Evolutionary conservation across 345 rosid species (phyloP), one percentile per base, ranked within the genome.

Genomic region (Eucalyptus polybractea): DNA sequence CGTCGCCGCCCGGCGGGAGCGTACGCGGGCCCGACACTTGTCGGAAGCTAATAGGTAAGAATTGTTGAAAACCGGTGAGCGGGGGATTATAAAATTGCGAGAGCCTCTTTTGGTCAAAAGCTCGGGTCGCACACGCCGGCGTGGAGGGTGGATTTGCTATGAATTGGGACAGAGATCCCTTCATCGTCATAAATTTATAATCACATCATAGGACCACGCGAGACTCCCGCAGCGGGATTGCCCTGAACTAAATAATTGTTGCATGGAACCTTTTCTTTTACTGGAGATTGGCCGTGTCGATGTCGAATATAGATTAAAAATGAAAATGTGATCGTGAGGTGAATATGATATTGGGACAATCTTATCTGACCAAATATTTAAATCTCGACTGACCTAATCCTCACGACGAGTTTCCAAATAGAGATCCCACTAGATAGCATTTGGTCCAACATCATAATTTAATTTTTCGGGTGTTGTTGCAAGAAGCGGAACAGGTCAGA

Each of bases 401-500:
- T 29, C 8, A 2, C 0, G 4, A 62, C 1, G 17, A 60, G 69
- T 13, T 29, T 13, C 69, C 6, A 6, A 29, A 62, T 62, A 62
- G 17, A 29, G 69, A 62, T 6, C 14, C 8, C 16, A 29, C 33
- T 13, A 7, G 4, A 12, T 29, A 29, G 0, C 8, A 27, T 13
- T 6, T 27, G 69, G 8, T 29, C 33, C 17, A 1, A 13, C 31
- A 6, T 29, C 16, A 29, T 27, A 6, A 27, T 62, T 27, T 29
- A 12, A 62, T 27, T 27, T 13, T 29, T 13, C 0, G 0, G 4
- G 14, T 3, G 31, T 6, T 29, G 16, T 62, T 17, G 2, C 8
- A 10, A 24, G 29, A 56, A 56, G 29, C 29, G 69, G 69, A 62
- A 62, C 4, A 3, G 4, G 8, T 27, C 69, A 29, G 4, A 13